phyloP scores from a whole-genome alignment of 495 filamentous ascomycete species.

The Hyaloscypha hepaticicola region DNA sequence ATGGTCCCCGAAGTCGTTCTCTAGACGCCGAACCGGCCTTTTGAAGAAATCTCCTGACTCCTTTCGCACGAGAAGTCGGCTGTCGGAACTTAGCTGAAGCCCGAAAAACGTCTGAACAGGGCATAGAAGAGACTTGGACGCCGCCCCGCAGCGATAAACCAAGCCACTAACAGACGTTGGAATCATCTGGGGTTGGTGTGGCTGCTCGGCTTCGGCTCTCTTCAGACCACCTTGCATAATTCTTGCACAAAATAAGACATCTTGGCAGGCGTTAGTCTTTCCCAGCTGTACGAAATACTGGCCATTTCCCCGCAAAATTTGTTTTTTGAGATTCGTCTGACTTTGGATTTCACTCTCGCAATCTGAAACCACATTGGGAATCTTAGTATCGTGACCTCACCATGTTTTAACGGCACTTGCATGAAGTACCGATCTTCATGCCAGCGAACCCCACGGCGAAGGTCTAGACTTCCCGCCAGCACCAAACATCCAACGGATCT shows the following conservation, averaged over 20 bases:
- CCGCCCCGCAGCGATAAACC: background rate
- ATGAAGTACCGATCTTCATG: background rate
- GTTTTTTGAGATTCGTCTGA: background rate
- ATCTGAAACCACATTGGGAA: background rate
- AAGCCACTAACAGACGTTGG: background rate
- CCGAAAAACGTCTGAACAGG: background rate
- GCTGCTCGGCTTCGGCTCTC: slow-evolving; percentile 5
- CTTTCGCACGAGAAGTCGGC: background rate
- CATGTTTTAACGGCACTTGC: background rate
- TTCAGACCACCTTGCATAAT: background rate
- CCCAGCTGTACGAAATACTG: background rate
- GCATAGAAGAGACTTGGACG: background rate
- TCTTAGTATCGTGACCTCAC: background rate
- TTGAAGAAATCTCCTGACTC: background rate
- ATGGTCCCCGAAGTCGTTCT: background rate
- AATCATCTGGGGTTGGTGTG: background rate
- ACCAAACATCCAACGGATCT: background rate
- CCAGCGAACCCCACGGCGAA: background rate
- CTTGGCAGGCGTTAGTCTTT: background rate
- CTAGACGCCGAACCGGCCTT: background rate
- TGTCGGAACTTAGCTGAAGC: background rate
- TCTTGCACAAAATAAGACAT: slow-evolving; percentile 1
- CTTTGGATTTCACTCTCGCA: background rate
- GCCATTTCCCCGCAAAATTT: background rate
- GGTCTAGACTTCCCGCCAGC: background rate